These are phyloP conservation scores for Phascolomyces articulosus DNA, from an alignment of 371 early-diverging fungal genomes.

Conservation along the genomic window DNA sequence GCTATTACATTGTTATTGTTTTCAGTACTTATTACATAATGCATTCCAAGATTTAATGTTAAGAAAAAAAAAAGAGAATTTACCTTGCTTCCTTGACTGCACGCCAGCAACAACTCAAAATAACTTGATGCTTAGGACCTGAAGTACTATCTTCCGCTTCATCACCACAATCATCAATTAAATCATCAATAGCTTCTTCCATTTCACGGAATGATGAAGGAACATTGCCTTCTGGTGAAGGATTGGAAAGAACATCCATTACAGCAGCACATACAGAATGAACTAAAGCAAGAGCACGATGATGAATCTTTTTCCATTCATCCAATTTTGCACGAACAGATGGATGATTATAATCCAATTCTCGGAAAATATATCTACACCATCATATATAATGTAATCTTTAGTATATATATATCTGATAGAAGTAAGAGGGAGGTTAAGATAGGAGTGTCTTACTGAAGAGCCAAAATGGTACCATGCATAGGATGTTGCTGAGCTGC, in stretches of 20 bases:
- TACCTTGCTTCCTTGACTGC: slow-evolving; percentile 87
- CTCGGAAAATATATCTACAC: slow-evolving; percentile 59
- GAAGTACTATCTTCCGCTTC: slow-evolving; percentile 27
- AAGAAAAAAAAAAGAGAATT: neutral
- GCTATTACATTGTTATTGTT: no score
- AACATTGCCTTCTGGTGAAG: slow-evolving; percentile 85
- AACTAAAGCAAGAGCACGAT: slow-evolving; percentile 48
- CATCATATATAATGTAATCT: no score
- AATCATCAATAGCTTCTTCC: slow-evolving; percentile 69
- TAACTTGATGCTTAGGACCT: slow-evolving; percentile 79
- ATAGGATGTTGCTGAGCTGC: slow-evolving; percentile 77
- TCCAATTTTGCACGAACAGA: slow-evolving; percentile 31
- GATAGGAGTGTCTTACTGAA: no score
- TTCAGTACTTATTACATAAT: no score
- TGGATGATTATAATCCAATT: slow-evolving; percentile 50
- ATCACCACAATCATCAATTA: slow-evolving; percentile 40
- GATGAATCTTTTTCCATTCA: slow-evolving; percentile 51
- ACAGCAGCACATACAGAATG: slow-evolving; percentile 61
- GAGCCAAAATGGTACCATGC: slow-evolving; percentile 74
- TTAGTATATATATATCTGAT: no score
- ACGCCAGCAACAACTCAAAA: slow-evolving; percentile 91
- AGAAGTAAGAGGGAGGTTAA: no score
- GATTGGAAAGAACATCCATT: slow-evolving; percentile 72
- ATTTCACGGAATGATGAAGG: slow-evolving; percentile 74
- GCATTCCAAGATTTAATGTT: no score